Evolutionary conservation across 306 rosid species (phyloP), one percentile per base, ranked within the genome.

Genomic region (Trichosanthes cucumerina): DNA sequence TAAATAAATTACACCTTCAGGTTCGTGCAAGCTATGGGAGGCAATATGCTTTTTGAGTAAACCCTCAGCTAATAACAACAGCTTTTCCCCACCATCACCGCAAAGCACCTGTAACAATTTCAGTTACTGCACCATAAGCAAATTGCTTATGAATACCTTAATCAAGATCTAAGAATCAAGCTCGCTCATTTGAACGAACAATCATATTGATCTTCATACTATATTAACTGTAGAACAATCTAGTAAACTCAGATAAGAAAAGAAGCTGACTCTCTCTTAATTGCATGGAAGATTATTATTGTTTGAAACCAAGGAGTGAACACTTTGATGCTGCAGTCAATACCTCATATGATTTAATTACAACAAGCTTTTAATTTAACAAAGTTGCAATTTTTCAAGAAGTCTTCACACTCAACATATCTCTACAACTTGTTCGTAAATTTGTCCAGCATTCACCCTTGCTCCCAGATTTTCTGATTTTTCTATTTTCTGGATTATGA

Each of bases 41-140:
- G 91, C 87, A 83, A 91, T 92, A 69, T 96, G 99, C 83, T 96
- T 96, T 88, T 93, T 96, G 41, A 93, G 86, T 86, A 96, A 91
- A 63, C 96, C 99, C 90, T 96, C 99, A 59, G 98, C 99, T 82
- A 96, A 85, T 43, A 83, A 80, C 75, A 96, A 83, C n/a, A 96
- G 88, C 77, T 93, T 96, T 82, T 90, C 96, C 75, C 89, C 98
- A 81, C 99, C 98, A 57, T 86, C 85, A 80, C 92, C 91, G 18
- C 90, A 91, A 79, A 91, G 79, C 44, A 96, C 98, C 97, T 96
- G 83, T 36, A 81, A 82, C 60, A 76, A 85, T 50, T 78, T 77
- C 82, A 82, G 78, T 74, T 4, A 50, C 60, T 21, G 15, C 53
- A 63, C 74, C 76, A 78, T 79, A 72, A 80, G 83, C 68, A 59